phyloP scores from a whole-genome alignment of 78 protist species.

The Speleostelium caveatum region DNA sequence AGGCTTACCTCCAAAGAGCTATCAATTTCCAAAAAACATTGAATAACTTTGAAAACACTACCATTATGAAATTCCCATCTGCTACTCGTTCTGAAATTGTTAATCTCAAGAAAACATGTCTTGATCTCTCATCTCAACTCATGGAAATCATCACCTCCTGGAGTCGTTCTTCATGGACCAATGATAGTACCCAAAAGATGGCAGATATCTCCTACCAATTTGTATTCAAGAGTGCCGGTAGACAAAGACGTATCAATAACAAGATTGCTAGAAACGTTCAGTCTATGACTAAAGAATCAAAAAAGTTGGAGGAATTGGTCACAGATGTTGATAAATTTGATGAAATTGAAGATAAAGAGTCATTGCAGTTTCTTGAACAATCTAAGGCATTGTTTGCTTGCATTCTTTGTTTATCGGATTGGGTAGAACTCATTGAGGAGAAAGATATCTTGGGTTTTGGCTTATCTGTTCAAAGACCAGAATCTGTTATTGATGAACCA shows the following conservation, averaged over 20 bases:
- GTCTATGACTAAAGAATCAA: constrained; percentile 10
- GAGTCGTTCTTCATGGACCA: constrained; percentile 43
- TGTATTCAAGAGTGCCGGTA: constrained; percentile 39
- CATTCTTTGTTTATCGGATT: constrained; percentile 47
- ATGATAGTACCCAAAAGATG: constrained; percentile 4
- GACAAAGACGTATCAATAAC: constrained; percentile 56
- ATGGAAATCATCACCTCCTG: constrained; percentile 51
- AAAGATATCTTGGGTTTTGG: constrained; percentile 76
- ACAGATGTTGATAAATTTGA: neutral
- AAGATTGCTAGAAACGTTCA: constrained; percentile 45
- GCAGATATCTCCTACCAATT: constrained; percentile 64
- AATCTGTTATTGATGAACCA: constrained; percentile 77
- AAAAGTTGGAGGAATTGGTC: neutral
- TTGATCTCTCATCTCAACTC: neutral
- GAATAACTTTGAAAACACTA: constrained; percentile 13
- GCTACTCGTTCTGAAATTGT: constrained; percentile 31
- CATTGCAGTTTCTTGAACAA: constrained; percentile 1
- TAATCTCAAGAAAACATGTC: constrained; percentile 17
- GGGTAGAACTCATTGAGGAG: constrained; percentile 63
- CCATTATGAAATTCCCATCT: constrained; percentile 1
- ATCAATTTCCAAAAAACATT: constrained; percentile 3
- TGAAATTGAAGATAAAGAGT: neutral
- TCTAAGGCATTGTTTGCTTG: constrained; percentile 36
- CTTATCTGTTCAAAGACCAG: constrained; percentile 77
- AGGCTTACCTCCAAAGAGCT: neutral